Evolutionary conservation across 257 asterid genomes (phyloP).

Genomic region (Fraxinus anomala): DNA sequence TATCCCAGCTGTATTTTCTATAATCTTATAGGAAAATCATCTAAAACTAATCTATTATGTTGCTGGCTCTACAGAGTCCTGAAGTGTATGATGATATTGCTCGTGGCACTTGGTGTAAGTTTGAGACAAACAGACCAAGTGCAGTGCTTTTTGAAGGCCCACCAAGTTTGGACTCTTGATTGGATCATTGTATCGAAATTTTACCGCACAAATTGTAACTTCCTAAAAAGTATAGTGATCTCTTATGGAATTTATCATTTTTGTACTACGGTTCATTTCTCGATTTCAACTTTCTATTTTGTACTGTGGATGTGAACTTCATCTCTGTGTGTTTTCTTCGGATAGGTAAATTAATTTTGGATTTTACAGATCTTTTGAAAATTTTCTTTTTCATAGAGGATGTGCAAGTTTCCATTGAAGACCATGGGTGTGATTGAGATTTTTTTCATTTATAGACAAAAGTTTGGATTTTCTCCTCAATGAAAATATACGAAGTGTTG

Average conservation of each 20-base stretch:
- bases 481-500: neutral
- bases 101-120: constrained; percentile 88
- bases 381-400: constrained; percentile 10
- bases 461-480: neutral
- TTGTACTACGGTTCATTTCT: neutral
- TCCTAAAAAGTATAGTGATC: neutral
- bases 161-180: constrained; percentile 66
- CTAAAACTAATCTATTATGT: constrained; percentile 6
- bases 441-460: neutral
- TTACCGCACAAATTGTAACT: neutral
- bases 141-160: constrained; percentile 99
- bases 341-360: neutral
- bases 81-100: constrained; percentile 94
- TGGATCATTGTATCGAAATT: constrained; percentile 10
- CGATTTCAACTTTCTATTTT: neutral
- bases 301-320: too few species aligned
- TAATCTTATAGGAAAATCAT: neutral
- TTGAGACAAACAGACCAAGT: constrained; percentile 95
- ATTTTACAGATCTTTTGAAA: too few species aligned
- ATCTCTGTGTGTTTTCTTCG: neutral
- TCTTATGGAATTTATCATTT: neutral
- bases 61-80: constrained; percentile 80
- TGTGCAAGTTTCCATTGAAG: constrained; percentile 1
- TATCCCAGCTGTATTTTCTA: neutral
- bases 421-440: neutral